Evolutionary conservation across 345 rosid species (phyloP), one percentile per base, ranked within the genome.

Genomic region (Cardiospermum halicacabum): DNA sequence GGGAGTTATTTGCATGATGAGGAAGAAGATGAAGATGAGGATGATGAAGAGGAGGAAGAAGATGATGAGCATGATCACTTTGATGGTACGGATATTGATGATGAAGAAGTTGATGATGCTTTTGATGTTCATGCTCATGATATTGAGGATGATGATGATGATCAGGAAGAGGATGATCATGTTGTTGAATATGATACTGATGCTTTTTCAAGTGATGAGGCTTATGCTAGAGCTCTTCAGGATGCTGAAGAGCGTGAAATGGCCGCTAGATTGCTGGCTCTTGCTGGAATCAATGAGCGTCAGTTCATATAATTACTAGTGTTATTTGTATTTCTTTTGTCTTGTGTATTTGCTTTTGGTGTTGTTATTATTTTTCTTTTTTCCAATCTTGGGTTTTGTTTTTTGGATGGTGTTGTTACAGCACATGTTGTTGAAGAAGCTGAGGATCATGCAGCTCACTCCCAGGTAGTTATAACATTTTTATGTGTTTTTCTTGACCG

Each of bases 181-280:
- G 72, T 16, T 73, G 72, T 74, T 61, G 96, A 77, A 36, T 64
- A 75, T 4, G 88, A 89, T 57, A 75, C 78, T 4, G 82, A 71
- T 58, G 81, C 62, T 13, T 87, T 74, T 78, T 77, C 89, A 2
- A 88, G 90, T 69, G 97, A 95, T 26, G 96, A 95, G 78, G 89
- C 94, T 0, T 91, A 78, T 76, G 97, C 97, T 26, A 86, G 96
- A 80, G 96, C 96, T 31, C 74, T 91, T 47, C 99, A 89, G 79
- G 97, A 91, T 66, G 88, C 88, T 63, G 99, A 91, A 74, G 97
- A 91, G 70, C 82, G 94, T 60, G 93, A 85, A 25, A 80, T 91
- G 92, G 76, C 90, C 56, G 85, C 87, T 66, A 83, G 93, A 71
- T 64, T 95, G 75, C 76, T 89, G 32, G 91, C 97, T 47, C 84